Percentiles rank a stretch among this genome's conserved stretches.
Conservation (phyloP, 768 basidiomycete genomes). For the Lactarius psammicola region DNA sequence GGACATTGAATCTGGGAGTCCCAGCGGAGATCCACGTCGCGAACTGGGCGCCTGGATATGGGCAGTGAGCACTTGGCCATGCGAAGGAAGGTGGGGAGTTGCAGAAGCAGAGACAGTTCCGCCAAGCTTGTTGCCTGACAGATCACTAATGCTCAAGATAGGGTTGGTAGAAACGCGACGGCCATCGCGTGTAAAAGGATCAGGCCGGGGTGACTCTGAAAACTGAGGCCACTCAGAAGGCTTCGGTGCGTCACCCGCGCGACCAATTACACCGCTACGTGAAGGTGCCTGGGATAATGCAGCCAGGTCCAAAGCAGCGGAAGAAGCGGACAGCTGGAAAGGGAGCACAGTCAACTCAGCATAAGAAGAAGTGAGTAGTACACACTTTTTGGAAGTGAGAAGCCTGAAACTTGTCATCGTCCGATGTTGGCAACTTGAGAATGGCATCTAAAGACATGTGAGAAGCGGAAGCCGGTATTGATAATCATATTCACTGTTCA, state of each 20-base stretch:
- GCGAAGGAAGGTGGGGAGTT: conserved; percentile 63
- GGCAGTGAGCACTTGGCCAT: conserved; percentile 50
- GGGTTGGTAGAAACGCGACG: conserved; percentile 76
- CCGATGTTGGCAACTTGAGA: conserved; percentile 81
- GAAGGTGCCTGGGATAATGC: conserved; percentile 82
- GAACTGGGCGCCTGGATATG: conserved; percentile 48
- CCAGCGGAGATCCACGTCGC: conserved; percentile 73
- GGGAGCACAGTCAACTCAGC: conserved; percentile 7
- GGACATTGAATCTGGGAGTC: conserved; percentile 57
- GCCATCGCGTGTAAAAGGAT: conserved; percentile 55
- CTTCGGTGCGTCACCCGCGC: conserved; percentile 58
- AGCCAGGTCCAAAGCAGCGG: conserved; percentile 90
- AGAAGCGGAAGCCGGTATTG: conserved; percentile 7
- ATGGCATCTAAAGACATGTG: conserved; percentile 64
- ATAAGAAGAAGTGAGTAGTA: conserved; percentile 13
- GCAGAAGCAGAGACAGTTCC: conserved; percentile 55
- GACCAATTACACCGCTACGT: conserved; percentile 54
- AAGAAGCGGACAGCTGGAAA: conserved; percentile 73
- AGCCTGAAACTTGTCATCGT: conserved; percentile 80
- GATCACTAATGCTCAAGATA: conserved; percentile 57
- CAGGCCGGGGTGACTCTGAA: conserved; percentile 61
- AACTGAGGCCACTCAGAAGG: conserved; percentile 96
- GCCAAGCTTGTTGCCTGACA: conserved; percentile 40
- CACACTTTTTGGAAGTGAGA: conserved; percentile 65
- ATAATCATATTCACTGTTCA: conserved; percentile 68